Base-by-base conservation (phyloP, 768 basidiomycete species). In the Tricholoma sp. region DNA sequence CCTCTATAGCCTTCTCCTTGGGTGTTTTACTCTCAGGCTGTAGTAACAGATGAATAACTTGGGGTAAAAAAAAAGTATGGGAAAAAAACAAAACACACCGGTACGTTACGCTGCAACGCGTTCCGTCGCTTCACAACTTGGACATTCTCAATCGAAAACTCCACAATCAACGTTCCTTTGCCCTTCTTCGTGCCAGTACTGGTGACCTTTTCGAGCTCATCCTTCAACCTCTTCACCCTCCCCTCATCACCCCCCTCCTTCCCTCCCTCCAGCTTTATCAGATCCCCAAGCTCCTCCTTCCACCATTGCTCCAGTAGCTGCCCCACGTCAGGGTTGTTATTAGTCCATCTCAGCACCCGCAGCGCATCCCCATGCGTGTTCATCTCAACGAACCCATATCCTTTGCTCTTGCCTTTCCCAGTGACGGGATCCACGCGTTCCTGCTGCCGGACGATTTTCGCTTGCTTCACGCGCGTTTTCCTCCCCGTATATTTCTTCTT, bases 301-400 rank as follows among this genome's bases (percentile, higher is more conserved):
- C 89, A 93, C 97, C 96, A 94, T 53, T 75, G 76, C 60, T 82
- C 78, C 65, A 94, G 85, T 55, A 98, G 72, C 5, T 68, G 62
- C 1, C 77, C 80, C 0, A 89, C 79, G 3, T 77, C 81, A 0
- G 81, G 71, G 66, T 97, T 95, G 66, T 93, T 94, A 74, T 98
- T 99, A 28, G 91, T 88, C 92, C 92, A 98, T 33, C 97, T 81
- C 45, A 98, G 72, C 5, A 98, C 88, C 24, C 91, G 87, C 20
- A 99, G 75, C 6, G 96, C 94, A 67, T 98, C 93, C 5, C 88
- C 84, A 63, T 99, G 97, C 28, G 76, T 81, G 49, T 84, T 75
- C 81, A 97, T 82, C 75, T 98, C 96, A 32, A 98, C 66, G 74
- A 99, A 98, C 9, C 96, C 97, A 64, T 98, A 99, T 1, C 97